These are phyloP conservation scores for Phellinidium pouzarii DNA, from an alignment of 1,284 basidiomycete species.

Conservation along the genomic window DNA sequence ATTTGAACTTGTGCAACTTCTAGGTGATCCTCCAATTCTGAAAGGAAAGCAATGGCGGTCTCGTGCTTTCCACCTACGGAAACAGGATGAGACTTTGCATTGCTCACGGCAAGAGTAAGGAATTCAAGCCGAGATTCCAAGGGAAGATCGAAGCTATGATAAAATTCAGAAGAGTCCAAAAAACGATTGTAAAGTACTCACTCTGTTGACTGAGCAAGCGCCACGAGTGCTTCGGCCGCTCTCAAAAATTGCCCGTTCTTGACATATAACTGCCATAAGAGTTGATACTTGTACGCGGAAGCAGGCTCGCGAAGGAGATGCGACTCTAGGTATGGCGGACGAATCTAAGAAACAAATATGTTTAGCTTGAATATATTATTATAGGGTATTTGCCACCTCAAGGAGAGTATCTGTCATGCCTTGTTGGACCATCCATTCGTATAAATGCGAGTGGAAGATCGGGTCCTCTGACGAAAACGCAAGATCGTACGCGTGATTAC, in stretches of 20 bases:
- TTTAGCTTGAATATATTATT: conserved; percentile 2
- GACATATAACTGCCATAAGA: conserved; percentile 96
- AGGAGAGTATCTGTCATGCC: conserved; percentile 84
- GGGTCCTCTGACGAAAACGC: conserved; percentile 84
- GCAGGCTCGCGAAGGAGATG: conserved; percentile 82
- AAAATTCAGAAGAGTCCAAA: conserved; percentile 1
- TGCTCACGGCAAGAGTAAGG: conserved; percentile 88
- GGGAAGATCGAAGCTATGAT: conserved; percentile 55
- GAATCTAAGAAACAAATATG: conserved; percentile 44
- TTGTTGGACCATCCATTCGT: conserved; percentile 86
- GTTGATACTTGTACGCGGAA: conserved; percentile 76
- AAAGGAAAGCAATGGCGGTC: conserved; percentile 85
- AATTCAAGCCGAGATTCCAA: conserved; percentile 79
- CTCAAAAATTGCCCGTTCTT: conserved; percentile 80
- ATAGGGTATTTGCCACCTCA: conserved; percentile 46
- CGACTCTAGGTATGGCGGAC: conserved; percentile 79
- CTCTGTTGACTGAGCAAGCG: conserved; percentile 82
- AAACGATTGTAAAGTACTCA: conserved; percentile 34
- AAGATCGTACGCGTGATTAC: conserved; percentile 71
- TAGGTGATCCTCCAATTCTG: conserved; percentile 90
- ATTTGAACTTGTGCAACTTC: conserved; percentile 97
- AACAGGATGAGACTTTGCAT: conserved; percentile 90
- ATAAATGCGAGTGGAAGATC: conserved; percentile 91
- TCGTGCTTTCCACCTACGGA: conserved; percentile 71
- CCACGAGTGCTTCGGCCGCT: conserved; percentile 84